A percentile compares a stretch with the other conserved stretches of the same genome.
Evolutionary conservation across 1,284 basidiomycete species (phyloP).

Genomic region (Ustilago esculenta): DNA sequence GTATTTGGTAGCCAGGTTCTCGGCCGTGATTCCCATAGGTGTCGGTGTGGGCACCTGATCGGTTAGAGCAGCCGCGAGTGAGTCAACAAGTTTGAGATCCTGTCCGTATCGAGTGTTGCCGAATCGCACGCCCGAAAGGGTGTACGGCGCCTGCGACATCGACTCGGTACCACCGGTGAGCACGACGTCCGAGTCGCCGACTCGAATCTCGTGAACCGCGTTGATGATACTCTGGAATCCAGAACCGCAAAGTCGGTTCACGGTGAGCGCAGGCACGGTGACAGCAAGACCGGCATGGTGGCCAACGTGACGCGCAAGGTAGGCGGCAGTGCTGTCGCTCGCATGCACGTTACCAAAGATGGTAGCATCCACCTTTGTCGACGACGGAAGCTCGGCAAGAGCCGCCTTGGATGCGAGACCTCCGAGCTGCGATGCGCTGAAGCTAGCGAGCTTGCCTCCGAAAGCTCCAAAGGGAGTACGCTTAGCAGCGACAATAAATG

Average conservation of each 20-base stretch:
- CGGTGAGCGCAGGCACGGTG: slow-evolving; percentile 71
- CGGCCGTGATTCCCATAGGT: slow-evolving; percentile 79
- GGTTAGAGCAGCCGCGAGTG: slow-evolving; percentile 70
- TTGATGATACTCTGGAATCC: slow-evolving; percentile 95
- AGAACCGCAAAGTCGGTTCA: slow-evolving; percentile 88
- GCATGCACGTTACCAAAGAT: slow-evolving; percentile 65
- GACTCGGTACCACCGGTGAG: slow-evolving; percentile 96
- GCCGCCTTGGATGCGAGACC: slow-evolving; percentile 71
- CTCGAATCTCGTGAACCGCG: slow-evolving; percentile 86
- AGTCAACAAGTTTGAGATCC: slow-evolving; percentile 72
- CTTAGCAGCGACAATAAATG: slow-evolving; percentile 69
- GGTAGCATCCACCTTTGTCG: slow-evolving; percentile 68
- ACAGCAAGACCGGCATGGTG: slow-evolving; percentile 78
- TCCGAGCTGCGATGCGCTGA: slow-evolving; percentile 68
- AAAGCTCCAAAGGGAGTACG: slow-evolving; percentile 72
- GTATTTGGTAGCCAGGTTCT: slow-evolving; percentile 84
- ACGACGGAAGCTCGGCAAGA: slow-evolving; percentile 69
- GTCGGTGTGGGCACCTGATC: slow-evolving; percentile 71
- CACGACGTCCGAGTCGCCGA: slow-evolving; percentile 85
- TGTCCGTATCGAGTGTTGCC: slow-evolving; percentile 69
- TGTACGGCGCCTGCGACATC: slow-evolving; percentile 88
- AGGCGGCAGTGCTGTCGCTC: slow-evolving; percentile 76
- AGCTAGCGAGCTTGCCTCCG: slow-evolving; percentile 69
- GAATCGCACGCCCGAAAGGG: slow-evolving; percentile 67
- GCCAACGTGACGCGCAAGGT: slow-evolving; percentile 92